phyloP scores from a whole-genome alignment of 1,284 basidiomycete genomes.

The Abortiporus biennis region DNA sequence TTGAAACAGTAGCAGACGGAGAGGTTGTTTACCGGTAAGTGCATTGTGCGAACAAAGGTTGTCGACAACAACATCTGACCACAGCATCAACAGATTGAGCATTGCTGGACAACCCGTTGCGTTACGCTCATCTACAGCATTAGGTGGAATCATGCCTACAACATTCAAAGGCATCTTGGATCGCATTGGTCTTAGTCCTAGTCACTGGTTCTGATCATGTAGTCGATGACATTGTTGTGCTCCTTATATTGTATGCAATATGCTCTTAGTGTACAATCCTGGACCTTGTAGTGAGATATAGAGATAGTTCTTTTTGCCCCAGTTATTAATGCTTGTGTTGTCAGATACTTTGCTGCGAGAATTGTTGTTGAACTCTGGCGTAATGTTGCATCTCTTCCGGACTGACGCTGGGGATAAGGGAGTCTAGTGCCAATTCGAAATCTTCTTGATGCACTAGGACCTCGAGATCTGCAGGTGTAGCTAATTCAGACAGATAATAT shows the following conservation, averaged over 20 bases:
- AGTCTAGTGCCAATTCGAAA: conserved; percentile 71
- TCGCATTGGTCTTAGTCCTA: conserved; percentile 47
- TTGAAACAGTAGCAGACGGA: conserved; percentile 66
- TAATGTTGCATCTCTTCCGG: conserved; percentile 90
- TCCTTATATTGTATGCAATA: no score
- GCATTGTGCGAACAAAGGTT: background rate
- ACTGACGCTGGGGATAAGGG: conserved; percentile 86
- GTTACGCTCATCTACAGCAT: conserved; percentile 35
- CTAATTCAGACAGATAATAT: conserved; percentile 89
- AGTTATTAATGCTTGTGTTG: no score
- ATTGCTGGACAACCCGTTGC: conserved; percentile 44
- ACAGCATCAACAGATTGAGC: no score
- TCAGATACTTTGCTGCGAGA: no score
- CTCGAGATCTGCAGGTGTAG: conserved; percentile 64
- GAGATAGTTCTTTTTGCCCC: background rate
- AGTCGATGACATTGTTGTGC: no score
- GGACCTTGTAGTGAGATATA: background rate
- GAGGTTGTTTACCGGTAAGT: conserved; percentile 51
- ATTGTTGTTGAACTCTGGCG: conserved; percentile 64
- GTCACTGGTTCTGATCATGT: conserved; percentile 44
- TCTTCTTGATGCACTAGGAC: conserved; percentile 73
- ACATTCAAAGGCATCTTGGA: conserved; percentile 49
- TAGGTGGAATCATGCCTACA: conserved; percentile 41
- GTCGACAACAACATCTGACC: background rate
- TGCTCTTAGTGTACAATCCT: background rate